Base-by-base conservation (phyloP, 257 asterid species). In the Asclepias syriaca region DNA sequence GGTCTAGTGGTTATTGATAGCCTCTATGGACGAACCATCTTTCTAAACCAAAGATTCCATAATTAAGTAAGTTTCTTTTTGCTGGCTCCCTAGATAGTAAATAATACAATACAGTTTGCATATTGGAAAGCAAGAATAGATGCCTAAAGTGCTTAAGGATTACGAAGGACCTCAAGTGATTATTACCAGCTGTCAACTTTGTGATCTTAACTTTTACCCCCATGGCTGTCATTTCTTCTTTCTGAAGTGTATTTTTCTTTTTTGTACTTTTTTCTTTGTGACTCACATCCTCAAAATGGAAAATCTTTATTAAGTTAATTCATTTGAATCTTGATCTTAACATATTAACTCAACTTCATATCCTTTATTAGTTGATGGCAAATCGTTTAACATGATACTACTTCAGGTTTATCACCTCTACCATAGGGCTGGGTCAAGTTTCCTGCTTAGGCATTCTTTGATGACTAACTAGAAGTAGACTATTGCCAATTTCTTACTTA, bases 191-290 rank as follows among this genome's bases (percentile, higher is more conserved):
- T 45, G 68, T 56, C 53, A 27, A 27, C 72, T 34, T 74, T 66
- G 68, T 50, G 5, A 6, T n/a, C 37, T 46, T 54, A 29, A 59
- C n/a, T 59, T 71, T 8, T 34, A 18, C 1, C 18, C 56, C 45
- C 59, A 27, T 55, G 70, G 29, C 51, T 55, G 21, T 49, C 60
- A 74, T 49, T 68, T 75, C 24, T 65, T 69, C 80, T 65, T 37
- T 5, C 65, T 79, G 75, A 75, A 60, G 71, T 66, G 67, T 56
- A 71, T 21, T 68, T 71, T 68, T 45, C 60, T 64, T 63, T 66
- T 67, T 59, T 53, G n/a, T 2, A 5, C 59, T 71, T 66, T 66
- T 40, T 66, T 56, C 65, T 39, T 71, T 69, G 54, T 50, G 29
- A 13, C 45, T 65, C 69, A 56, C 77, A 72, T 34, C 53, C 8